Percentiles rank a stretch among this genome's conserved stretches.
These are phyloP conservation scores for Aspergillus sclerotiicarbonarius DNA, from an alignment of 495 filamentous ascomycete species.

Conservation along the genomic window DNA sequence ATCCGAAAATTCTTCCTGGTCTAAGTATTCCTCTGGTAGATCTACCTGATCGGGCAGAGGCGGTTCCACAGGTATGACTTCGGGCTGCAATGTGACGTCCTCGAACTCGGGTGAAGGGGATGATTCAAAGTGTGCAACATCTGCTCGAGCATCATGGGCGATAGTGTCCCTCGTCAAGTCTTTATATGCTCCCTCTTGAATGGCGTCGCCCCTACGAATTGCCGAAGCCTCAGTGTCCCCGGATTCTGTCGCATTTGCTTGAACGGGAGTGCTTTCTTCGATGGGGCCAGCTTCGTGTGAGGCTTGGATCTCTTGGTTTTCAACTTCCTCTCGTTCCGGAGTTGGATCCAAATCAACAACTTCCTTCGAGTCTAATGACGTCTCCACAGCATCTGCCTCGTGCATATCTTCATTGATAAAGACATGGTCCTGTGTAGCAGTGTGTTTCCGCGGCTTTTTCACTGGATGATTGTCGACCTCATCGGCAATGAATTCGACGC, in stretches of 20 bases:
- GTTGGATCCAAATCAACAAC: slow-evolving; percentile 45
- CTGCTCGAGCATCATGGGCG: not conserved
- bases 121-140: slow-evolving; percentile 6
- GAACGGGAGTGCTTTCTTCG: not conserved
- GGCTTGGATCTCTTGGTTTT: not conserved
- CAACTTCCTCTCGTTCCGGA: slow-evolving; percentile 10
- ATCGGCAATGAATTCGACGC: slow-evolving; percentile 37
- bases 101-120: slow-evolving; percentile 57
- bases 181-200: not conserved
- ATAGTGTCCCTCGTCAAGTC: slow-evolving; percentile 9
- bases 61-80: not conserved
- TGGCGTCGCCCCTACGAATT: not conserved
- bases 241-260: not conserved
- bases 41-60: slow-evolving; percentile 23
- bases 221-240: not conserved
- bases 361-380: slow-evolving; percentile 29
- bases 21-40: slow-evolving; percentile 25
- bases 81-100: slow-evolving; percentile 4
- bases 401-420: slow-evolving; percentile 41
- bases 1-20: slow-evolving; percentile 65
- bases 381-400: slow-evolving; percentile 48
- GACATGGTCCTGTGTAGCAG: slow-evolving; percentile 32
- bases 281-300: not conserved
- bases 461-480: slow-evolving; percentile 22
- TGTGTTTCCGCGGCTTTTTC: slow-evolving; percentile 20